phyloP scores from a whole-genome alignment of 2,329 filamentous ascomycete species.

The Pestalotiopsis sp. region DNA sequence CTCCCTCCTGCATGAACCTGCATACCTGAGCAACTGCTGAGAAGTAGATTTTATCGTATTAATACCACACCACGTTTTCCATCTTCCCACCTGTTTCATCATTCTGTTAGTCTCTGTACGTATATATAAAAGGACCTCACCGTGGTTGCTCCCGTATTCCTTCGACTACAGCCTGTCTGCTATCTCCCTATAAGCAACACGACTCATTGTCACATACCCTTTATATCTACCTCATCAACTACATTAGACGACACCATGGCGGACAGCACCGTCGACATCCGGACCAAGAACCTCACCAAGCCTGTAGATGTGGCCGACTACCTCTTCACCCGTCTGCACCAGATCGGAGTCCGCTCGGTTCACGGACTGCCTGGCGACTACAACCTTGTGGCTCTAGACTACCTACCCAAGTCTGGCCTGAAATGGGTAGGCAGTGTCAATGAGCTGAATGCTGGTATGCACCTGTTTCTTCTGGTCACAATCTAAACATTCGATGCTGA shows the following conservation, averaged over 20 bases:
- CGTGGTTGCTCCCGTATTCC: neutral
- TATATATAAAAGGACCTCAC: neutral
- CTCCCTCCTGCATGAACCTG: neutral
- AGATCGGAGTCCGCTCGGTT: constrained; percentile 66
- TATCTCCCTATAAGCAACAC: neutral
- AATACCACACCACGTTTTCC: neutral
- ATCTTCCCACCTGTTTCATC: neutral
- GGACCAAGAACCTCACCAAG: constrained; percentile 45
- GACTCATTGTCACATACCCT: neutral
- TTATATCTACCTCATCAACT: neutral
- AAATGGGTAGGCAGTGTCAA: constrained; percentile 72
- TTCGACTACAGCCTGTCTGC: neutral
- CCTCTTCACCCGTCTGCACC: constrained; percentile 64
- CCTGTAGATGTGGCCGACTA: constrained; percentile 68
- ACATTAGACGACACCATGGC: neutral
- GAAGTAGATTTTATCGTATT: neutral
- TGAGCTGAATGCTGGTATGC: constrained; percentile 70
- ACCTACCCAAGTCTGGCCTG: constrained; percentile 59
- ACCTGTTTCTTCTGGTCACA: constrained; percentile 7
- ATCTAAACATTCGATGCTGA: neutral
- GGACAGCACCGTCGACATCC: constrained; percentile 36
- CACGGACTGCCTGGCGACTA: constrained; percentile 76
- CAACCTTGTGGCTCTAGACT: constrained; percentile 71
- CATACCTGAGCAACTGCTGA: neutral
- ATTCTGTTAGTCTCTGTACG: neutral